These are phyloP conservation scores for Dimocarpus longan DNA, from an alignment of 345 rosid genomes.

Conservation along the genomic window DNA sequence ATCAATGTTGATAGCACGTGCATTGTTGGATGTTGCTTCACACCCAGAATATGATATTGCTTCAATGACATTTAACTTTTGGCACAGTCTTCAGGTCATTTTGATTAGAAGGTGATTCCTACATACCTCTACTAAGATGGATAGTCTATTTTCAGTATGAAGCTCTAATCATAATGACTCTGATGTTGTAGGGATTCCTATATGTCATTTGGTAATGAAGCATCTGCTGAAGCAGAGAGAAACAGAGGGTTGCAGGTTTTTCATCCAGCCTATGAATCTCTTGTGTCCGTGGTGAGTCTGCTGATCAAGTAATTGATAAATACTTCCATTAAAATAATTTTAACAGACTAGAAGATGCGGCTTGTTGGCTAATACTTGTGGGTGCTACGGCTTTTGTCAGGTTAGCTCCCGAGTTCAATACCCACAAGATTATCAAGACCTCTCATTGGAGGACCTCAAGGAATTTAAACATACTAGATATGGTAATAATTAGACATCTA, in stretches of 20 bases:
- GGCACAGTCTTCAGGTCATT: slow-evolving; percentile 95
- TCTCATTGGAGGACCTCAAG: slow-evolving; percentile 91
- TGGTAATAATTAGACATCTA: slow-evolving; percentile 53
- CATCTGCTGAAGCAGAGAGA: slow-evolving; percentile 79
- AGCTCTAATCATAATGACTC: slow-evolving; percentile 27
- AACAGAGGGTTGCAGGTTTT: slow-evolving; percentile 80
- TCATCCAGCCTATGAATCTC: slow-evolving; percentile 70
- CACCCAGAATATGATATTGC: slow-evolving; percentile 96
- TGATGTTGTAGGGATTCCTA: slow-evolving; percentile 70
- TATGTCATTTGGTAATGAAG: slow-evolving; percentile 65
- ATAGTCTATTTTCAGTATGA: slow-evolving; percentile 19
- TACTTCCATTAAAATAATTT: background rate
- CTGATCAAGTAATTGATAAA: slow-evolving; percentile 15
- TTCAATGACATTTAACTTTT: slow-evolving; percentile 98
- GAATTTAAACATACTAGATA: slow-evolving; percentile 97
- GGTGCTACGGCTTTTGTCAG: slow-evolving; percentile 38
- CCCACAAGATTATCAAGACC: slow-evolving; percentile 84
- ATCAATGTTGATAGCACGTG: slow-evolving; percentile 83
- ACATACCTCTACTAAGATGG: slow-evolving; percentile 19
- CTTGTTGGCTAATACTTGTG: slow-evolving; percentile 5
- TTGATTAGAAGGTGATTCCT: slow-evolving; percentile 75
- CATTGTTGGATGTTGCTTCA: slow-evolving; percentile 89
- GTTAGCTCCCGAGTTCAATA: slow-evolving; percentile 95
- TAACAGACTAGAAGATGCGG: background rate
- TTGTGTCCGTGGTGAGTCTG: slow-evolving; percentile 85